Conservation (phyloP, 768 basidiomycete genomes). For the Lactifluus subvellereus region DNA sequence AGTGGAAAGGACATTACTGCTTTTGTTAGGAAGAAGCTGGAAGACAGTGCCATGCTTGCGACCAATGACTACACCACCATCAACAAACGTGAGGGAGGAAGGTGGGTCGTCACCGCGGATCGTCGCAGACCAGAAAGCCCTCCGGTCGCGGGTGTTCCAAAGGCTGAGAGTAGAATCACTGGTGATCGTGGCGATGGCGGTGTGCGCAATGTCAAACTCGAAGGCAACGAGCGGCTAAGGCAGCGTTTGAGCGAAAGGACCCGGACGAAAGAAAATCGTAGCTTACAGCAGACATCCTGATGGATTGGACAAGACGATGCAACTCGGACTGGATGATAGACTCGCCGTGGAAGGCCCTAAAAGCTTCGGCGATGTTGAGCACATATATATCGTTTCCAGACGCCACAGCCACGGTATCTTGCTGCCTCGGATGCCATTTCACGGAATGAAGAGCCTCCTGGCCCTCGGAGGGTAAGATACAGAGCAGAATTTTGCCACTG, state of each 20-base stretch:
- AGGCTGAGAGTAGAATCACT: slow-evolving; percentile 75
- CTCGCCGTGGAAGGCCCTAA: slow-evolving; percentile 55
- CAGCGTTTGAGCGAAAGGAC: neutral
- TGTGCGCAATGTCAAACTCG: slow-evolving; percentile 75
- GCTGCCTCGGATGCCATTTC: slow-evolving; percentile 84
- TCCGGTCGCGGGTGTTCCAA: slow-evolving; percentile 75
- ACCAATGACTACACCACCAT: slow-evolving; percentile 79
- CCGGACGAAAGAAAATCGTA: neutral
- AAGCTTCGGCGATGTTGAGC: slow-evolving; percentile 62
- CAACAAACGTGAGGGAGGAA: slow-evolving; percentile 79
- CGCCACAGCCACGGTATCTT: slow-evolving; percentile 76
- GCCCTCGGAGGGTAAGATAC: slow-evolving; percentile 56
- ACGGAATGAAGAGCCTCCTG: slow-evolving; percentile 67
- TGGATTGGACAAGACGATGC: slow-evolving; percentile 59
- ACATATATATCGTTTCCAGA: slow-evolving; percentile 71
- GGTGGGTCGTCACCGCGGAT: slow-evolving; percentile 76
- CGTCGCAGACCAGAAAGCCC: slow-evolving; percentile 70
- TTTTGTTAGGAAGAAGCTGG: slow-evolving; percentile 73
- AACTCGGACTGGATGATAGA: slow-evolving; percentile 66
- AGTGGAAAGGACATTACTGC: slow-evolving; percentile 67
- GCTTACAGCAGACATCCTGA: slow-evolving; percentile 66
- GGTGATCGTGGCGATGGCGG: slow-evolving; percentile 74
- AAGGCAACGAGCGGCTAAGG: slow-evolving; percentile 71
- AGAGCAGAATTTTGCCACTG: slow-evolving; percentile 64
- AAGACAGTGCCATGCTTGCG: slow-evolving; percentile 80